Conservation (phyloP, 257 asterid species). For the Scutellaria galericulata region DNA sequence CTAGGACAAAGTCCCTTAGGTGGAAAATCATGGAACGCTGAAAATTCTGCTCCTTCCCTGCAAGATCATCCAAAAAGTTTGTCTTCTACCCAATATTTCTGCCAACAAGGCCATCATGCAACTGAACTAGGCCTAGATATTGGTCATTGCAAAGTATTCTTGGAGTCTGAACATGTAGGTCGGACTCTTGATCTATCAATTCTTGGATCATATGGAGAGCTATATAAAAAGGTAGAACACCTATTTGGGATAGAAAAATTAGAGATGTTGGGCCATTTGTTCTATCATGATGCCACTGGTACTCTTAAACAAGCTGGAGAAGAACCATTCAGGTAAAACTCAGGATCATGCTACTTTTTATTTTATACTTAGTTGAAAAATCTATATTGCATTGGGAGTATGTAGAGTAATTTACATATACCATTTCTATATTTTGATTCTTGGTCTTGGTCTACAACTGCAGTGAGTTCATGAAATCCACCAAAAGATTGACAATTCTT, state of each 20-base stretch:
- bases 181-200: slow-evolving; percentile 63
- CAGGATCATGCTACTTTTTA: not conserved
- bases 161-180: slow-evolving; percentile 76
- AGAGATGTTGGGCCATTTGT: slow-evolving; percentile 52
- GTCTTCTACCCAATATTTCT: slow-evolving; percentile 36
- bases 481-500: slow-evolving; percentile 64
- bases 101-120: slow-evolving; percentile 44
- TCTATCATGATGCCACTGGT: slow-evolving; percentile 60
- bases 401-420: not conserved
- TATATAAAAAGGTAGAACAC: slow-evolving; percentile 54
- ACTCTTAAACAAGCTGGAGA: slow-evolving; percentile 59
- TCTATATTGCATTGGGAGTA: not conserved
- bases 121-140: slow-evolving; percentile 51
- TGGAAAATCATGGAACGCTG: slow-evolving; percentile 34
- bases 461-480: slow-evolving; percentile 64
- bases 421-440: slow-evolving; percentile 8
- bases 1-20: slow-evolving; percentile 4
- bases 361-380: not conserved
- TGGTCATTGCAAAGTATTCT: slow-evolving; percentile 75
- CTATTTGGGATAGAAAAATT: slow-evolving; percentile 63
- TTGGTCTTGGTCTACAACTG: slow-evolving; percentile 22
- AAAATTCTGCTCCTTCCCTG: slow-evolving; percentile 33
- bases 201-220: slow-evolving; percentile 72
- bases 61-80: slow-evolving; percentile 40
- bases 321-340: slow-evolving; percentile 65